phyloP scores from a whole-genome alignment of 257 asterid species.

The Nicotiana undulata region DNA sequence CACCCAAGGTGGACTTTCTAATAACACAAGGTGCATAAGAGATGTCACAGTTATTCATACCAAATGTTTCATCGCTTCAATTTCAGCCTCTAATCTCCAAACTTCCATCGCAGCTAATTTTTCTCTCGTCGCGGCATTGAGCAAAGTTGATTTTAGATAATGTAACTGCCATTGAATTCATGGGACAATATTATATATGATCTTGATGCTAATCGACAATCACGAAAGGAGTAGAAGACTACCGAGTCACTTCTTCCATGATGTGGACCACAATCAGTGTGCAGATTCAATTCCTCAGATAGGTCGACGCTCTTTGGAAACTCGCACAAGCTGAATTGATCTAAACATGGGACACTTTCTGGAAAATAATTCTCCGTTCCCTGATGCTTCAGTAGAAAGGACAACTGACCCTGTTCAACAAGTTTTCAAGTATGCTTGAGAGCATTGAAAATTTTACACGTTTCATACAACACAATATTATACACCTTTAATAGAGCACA shows the following conservation, averaged over 20 bases:
- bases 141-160: constrained; percentile 33
- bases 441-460: constrained; percentile 13
- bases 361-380: constrained; percentile 23
- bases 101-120: constrained; percentile 43
- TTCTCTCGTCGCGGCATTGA: constrained; percentile 44
- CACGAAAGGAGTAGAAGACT: neutral
- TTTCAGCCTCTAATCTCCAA: constrained; percentile 44
- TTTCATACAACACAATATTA: neutral
- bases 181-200: constrained; percentile 3
- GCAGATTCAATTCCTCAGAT: constrained; percentile 22
- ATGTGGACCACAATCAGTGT: constrained; percentile 17
- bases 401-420: constrained; percentile 64
- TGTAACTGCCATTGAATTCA: constrained; percentile 38
- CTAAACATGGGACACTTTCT: constrained; percentile 21
- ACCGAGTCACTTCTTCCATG: constrained; percentile 29
- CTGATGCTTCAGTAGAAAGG: constrained; percentile 56
- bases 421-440: constrained; percentile 13
- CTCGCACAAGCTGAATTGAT: constrained; percentile 25
- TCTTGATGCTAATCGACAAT: neutral
- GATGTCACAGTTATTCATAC: constrained; percentile 20
- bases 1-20: neutral
- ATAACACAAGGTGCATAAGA: neutral
- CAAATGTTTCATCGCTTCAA: constrained; percentile 39
- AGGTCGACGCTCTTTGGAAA: constrained; percentile 28
- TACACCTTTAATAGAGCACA: constrained; percentile 38